Conservation (phyloP, 2,329 filamentous ascomycete genomes). For the Calycina herbarum region DNA sequence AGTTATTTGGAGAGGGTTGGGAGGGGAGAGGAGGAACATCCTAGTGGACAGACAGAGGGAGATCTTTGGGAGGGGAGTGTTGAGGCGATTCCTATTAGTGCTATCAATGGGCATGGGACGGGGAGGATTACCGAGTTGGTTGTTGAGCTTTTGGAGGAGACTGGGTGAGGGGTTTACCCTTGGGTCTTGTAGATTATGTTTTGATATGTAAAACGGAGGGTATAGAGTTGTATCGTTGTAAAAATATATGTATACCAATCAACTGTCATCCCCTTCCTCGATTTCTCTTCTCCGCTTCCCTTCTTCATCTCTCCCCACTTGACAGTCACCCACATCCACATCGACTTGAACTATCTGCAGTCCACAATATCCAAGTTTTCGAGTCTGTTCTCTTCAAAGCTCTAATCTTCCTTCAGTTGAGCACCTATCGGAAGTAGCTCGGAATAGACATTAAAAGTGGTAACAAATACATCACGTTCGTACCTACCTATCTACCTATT, state of each 20-base stretch:
- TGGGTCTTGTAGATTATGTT: background rate
- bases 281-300: no score
- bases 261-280: no score
- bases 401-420: no score
- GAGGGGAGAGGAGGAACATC: constrained; percentile 65
- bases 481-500: no score
- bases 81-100: constrained; percentile 80
- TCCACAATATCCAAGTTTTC: no score
- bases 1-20: constrained; percentile 69
- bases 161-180: background rate
- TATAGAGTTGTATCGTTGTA: background rate
- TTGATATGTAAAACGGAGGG: background rate
- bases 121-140: constrained; percentile 72
- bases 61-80: constrained; percentile 61
- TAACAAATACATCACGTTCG: no score
- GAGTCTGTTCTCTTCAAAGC: no score
- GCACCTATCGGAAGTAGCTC: no score
- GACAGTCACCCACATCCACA: no score
- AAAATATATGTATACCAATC: background rate
- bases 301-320: no score
- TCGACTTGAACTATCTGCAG: no score
- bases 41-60: constrained; percentile 57
- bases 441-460: no score
- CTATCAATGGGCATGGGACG: constrained; percentile 83
- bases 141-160: constrained; percentile 56